Evolutionary conservation across 768 basidiomycete genomes (phyloP).

Genomic region (Boletus subcaerulescens): DNA sequence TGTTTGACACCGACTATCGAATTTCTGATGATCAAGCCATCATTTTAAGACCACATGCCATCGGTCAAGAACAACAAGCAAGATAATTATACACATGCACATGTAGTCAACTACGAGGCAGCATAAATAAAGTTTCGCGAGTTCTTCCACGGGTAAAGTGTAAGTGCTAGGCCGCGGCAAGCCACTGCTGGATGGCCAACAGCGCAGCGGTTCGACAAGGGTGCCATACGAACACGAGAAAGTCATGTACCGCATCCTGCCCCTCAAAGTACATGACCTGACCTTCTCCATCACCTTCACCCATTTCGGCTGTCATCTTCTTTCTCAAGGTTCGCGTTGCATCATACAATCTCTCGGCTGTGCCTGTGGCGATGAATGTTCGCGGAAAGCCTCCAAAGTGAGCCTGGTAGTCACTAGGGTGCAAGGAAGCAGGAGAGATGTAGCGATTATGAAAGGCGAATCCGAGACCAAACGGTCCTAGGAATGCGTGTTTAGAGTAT

Average conservation of each 20-base stretch:
- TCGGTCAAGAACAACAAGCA: too few species aligned
- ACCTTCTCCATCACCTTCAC: conserved; percentile 25
- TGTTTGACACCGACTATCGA: too few species aligned
- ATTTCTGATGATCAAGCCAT: too few species aligned
- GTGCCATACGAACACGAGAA: conserved; percentile 46
- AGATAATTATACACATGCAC: too few species aligned
- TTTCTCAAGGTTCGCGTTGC: conserved; percentile 43
- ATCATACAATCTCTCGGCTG: conserved; percentile 58
- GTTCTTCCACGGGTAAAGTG: background rate
- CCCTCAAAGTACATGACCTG: conserved; percentile 49
- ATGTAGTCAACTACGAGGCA: too few species aligned
- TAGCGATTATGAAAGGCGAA: conserved; percentile 49
- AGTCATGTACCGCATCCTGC: conserved; percentile 54
- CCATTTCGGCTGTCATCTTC: conserved; percentile 52
- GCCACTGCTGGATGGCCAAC: conserved; percentile 49
- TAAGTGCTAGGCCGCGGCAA: background rate
- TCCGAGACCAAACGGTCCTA: conserved; percentile 46
- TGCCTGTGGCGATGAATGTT: conserved; percentile 58
- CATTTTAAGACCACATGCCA: too few species aligned
- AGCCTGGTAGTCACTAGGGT: conserved; percentile 31
- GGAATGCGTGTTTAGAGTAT: conserved; percentile 42
- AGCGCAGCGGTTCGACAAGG: conserved; percentile 50
- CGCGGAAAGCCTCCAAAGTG: conserved; percentile 57
- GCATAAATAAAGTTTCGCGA: too few species aligned
- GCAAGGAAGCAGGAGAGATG: conserved; percentile 55